phyloP scores from a whole-genome alignment of 2,329 filamentous ascomycete genomes.

The Fusarium burgessii region DNA sequence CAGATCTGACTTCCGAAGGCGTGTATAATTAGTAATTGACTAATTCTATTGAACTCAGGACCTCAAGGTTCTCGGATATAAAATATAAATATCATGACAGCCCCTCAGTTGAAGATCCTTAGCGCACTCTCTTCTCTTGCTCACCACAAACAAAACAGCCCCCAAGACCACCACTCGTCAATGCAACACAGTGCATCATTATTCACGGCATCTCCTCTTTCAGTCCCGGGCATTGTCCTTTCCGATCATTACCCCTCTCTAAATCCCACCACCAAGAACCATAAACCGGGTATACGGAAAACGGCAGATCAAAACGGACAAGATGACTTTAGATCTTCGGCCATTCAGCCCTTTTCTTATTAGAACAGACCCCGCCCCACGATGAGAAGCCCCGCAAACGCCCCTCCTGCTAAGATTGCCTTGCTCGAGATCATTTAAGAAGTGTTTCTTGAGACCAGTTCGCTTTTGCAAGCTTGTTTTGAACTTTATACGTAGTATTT shows the following conservation, averaged over 20 bases:
- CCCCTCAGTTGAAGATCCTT: not conserved
- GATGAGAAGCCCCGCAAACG: conserved; percentile 33
- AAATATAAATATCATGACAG: not conserved
- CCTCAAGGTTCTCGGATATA: not conserved
- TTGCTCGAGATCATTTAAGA: not conserved
- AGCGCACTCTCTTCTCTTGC: not conserved
- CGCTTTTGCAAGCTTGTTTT: not conserved
- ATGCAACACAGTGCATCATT: conserved; percentile 20
- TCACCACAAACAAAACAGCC: not conserved
- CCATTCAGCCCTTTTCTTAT: conserved; percentile 14
- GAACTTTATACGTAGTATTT: not conserved
- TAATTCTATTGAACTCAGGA: too few relatives aligned
- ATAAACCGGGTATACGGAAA: conserved; percentile 14
- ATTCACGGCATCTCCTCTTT: not conserved
- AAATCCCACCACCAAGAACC: not conserved
- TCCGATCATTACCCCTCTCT: conserved; percentile 23
- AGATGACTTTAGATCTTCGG: conserved; percentile 20
- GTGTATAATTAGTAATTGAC: not conserved
- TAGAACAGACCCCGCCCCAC: conserved; percentile 19
- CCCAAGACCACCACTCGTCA: not conserved
- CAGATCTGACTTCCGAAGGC: not conserved
- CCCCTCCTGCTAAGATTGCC: conserved; percentile 22
- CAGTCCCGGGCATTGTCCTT: not conserved
- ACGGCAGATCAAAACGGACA: conserved; percentile 18
- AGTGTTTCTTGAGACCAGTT: not conserved